Base-by-base conservation (phyloP, 2,329 filamentous ascomycete genomes). In the Sporothrix brunneoviolacea region DNA sequence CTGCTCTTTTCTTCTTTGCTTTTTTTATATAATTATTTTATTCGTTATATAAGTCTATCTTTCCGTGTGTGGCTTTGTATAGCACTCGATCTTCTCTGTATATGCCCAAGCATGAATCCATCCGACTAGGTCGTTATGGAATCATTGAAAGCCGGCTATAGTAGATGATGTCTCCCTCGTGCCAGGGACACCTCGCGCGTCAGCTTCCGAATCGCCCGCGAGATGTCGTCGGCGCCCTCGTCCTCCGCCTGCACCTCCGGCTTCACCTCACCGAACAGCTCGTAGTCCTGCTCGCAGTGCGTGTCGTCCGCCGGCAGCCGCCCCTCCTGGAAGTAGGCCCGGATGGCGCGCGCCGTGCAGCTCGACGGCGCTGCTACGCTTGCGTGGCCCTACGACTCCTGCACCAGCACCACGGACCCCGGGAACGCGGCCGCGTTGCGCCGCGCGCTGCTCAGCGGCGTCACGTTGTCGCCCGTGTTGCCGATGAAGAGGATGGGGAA, bases 361-460 rank as follows among this genome's bases (percentile, higher is more conserved):
- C 62, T 60, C 2, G 70, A 74, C 1, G 71, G 64, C 3, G 70
- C 68, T 1, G 73, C 64, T 4, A 73, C 58, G 16, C 67, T 70
- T 65, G 69, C 70, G 21, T 50, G 48, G 71, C 75, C 75, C 38
- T 72, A 77, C 1, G 72, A 71, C 41, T 77, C 71, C 55, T 76
- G 73, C 12, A 70, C 64, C 27, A 79, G 59, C 5, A 79, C 63
- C 0, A 68, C 65, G 0, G 73, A 75, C 8, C 67, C 69, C 0
- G 43, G 33, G 28, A 54, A 54, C 5, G 18, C 52, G 53, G 9
- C 28, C 3, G 43, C 21, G 18, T 48, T 54, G 13, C 27, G 19
- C 16, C 27, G 33, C 4, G 69, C 61, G 60, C 72, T 65, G 53
- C 64, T 47, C 32, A 70, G 55, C 6, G 73, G 73, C 18, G 73